Evolutionary conservation across 108 stramenopile species (phyloP).

Genomic region (Cyclotella sp.): DNA sequence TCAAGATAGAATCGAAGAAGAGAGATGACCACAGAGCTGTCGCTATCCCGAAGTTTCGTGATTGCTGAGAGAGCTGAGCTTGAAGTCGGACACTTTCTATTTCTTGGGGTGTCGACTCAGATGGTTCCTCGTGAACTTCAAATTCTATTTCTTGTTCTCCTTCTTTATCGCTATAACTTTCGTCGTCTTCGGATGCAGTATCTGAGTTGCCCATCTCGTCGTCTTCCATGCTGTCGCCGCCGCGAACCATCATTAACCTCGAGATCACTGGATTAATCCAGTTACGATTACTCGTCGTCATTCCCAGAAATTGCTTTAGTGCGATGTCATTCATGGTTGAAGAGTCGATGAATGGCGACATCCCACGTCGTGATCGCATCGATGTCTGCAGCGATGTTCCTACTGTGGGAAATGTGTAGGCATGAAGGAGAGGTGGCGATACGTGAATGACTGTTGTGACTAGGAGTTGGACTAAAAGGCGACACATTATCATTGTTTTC

Average conservation of each 20-base stretch:
- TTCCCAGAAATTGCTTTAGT: no score
- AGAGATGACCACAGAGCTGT: conserved; percentile 44
- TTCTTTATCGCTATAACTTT: conserved; percentile 5
- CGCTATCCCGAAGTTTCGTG: conserved; percentile 40
- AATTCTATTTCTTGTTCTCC: conserved; percentile 2
- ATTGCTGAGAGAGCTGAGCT: conserved; percentile 16
- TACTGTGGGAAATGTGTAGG: no score
- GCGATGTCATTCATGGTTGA: no score
- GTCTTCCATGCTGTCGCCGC: not conserved
- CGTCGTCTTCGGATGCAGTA: not conserved
- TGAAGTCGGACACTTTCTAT: not conserved
- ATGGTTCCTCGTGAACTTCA: not conserved
- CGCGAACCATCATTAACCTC: conserved; percentile 13
- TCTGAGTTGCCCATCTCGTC: no score
- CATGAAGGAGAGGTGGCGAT: no score
- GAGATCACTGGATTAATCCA: not conserved
- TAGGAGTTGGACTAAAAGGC: no score
- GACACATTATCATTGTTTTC: no score
- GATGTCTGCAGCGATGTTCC: no score
- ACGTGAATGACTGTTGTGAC: no score
- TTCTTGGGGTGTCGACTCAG: conserved; percentile 1
- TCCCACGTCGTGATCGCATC: no score
- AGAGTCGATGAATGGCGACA: no score
- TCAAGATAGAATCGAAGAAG: conserved; percentile 39
- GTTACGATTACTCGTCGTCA: no score